Base-by-base conservation (phyloP, 2,329 filamentous ascomycete genomes). In the Trichothecium roseum region DNA sequence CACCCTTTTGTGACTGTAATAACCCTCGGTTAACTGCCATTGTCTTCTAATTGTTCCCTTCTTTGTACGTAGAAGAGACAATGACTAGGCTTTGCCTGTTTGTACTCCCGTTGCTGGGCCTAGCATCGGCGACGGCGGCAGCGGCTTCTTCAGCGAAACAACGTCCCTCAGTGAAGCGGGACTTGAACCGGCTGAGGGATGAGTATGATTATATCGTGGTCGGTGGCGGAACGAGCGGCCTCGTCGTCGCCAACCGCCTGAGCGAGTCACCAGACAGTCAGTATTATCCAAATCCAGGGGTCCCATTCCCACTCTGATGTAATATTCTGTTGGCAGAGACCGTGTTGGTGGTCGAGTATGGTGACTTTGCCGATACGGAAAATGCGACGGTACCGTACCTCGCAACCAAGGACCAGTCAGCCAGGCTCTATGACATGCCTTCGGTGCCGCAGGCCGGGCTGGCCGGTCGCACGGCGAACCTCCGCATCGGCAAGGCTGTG, bases 161-260 rank as follows among this genome's bases (percentile, higher is more conserved):
- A 8, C 14, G 17, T 5, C 31, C 18, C 8, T 18, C n/a, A 12
- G 17, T 33, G 7, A 28, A 28, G 24, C 33, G 33, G 13, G 20
- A 18, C 16, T 20, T 39, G 20, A 29, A 32, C 3, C n/a, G 22
- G 17, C n/a, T 41, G 14, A 14, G 36, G 30, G 16, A 36, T 12
- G 15, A 34, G 6, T 52, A 48, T 15, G 49, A 51, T 38, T 49
- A 47, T 13, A 46, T 56, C 15, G 45, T 56, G n/a, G 41, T 53
- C 2, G 53, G 53, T 8, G 53, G 53, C 3, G 53, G 53, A 1
- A 53, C 53, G 4, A 48, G 49, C 6, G 52, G 53, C 8, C 43
- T 56, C 8, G 49, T 49, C 8, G 46, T 55, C 4, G 53, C 53
- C 13, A 50, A 51, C 13, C 45, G 53, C 8, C 42, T 56, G 1